Conservation (phyloP, 2,329 filamentous ascomycete genomes). For the Hymenoscyphus scutula region DNA sequence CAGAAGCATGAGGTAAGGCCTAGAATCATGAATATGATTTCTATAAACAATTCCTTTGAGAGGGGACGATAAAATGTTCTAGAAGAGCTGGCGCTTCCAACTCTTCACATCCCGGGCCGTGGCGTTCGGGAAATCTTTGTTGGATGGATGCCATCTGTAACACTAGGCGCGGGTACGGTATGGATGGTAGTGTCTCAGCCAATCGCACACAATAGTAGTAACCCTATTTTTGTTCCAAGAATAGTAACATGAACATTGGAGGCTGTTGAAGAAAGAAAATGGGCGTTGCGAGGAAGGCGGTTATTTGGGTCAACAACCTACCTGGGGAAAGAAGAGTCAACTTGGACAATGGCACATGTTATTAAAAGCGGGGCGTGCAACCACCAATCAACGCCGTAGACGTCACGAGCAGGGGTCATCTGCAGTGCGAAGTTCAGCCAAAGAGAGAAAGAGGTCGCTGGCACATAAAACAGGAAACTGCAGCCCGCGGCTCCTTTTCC, state of each 20-base stretch:
- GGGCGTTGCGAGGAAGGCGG: neutral
- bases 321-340: neutral
- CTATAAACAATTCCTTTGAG: neutral
- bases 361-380: neutral
- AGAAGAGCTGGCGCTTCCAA: neutral
- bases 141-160: neutral
- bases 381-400: neutral
- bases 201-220: neutral
- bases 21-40: neutral
- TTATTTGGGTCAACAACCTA: neutral
- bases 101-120: neutral
- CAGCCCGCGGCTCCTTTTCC: no score
- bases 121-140: neutral
- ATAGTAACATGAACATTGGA: neutral
- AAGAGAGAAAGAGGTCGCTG: neutral
- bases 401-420: neutral
- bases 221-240: neutral
- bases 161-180: neutral
- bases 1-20: neutral
- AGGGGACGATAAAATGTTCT: neutral
- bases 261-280: neutral
- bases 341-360: neutral
- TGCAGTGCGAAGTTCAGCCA: neutral
- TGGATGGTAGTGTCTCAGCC: neutral
- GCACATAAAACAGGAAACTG: constrained; percentile 1